Evolutionary conservation across 805 yeast genomes (phyloP), one percentile per base, ranked within the genome.

Genomic region (Candida qinlingensis): DNA sequence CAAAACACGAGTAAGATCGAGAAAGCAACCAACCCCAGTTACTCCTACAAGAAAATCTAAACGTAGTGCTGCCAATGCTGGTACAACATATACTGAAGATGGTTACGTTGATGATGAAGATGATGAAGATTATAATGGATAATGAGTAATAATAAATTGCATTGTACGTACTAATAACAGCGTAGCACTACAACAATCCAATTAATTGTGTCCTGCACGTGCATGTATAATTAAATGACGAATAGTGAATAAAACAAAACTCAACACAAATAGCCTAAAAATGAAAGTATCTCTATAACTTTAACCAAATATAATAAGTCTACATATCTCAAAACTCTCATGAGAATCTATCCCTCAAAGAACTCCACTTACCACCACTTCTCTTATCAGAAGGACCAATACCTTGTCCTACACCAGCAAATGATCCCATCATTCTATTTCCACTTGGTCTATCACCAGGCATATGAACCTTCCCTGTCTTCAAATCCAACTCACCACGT

Each of bases 401-500:
- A 6, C 43, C 42, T 5, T 36, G 12, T n/a, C 43, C 35, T 9
- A 38, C 42, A 27, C 39, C 46, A 4, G 49, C 40, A 29, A 47
- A 29, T 10, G 43, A 37, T 8, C 45, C 43, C 46, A 47, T 47
- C 49, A 47, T 46, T 38, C 39, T 33, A n/a, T 43, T 37, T 11
- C 42, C 42, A 19, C 26, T 38, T 2, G n/a, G 30, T 12, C 31
- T 25, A 37, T 47, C 49, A 6, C 29, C 41, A 11, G 41, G 31
- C n/a, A 27, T 45, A 37, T 56, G 58, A 26, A 54, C 51, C 34
- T 54, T 49, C 5, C 57, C 54, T 12, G 57, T 48, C 7, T 41
- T 44, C 28, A 50, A 46, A 64, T 56, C 58, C 31, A 54, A 42
- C 33, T 55, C 57, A 12, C 60, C 60, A 37, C 56, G 45, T 27